Conservation (phyloP, 257 asterid species). For the Fraxinus americana region DNA sequence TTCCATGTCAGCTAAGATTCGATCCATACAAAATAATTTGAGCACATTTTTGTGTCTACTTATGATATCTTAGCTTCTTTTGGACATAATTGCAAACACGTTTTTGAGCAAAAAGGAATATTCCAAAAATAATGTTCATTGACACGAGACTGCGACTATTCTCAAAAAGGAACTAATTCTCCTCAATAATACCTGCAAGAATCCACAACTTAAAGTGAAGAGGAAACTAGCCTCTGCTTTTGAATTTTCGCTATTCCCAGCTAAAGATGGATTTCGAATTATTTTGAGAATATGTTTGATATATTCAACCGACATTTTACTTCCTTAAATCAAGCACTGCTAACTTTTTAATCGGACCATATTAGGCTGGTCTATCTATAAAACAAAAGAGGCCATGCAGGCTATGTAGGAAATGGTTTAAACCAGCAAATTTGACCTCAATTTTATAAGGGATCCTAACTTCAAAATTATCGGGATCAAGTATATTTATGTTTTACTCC, state of each 20-base stretch:
- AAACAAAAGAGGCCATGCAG: no score
- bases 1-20: background rate
- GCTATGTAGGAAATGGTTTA: no score
- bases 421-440: no score
- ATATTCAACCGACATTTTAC: no score
- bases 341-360: no score
- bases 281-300: background rate
- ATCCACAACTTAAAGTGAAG: conserved; percentile 41
- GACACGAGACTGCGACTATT: conserved; percentile 43
- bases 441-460: no score
- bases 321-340: no score
- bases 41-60: background rate
- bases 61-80: conserved; percentile 7
- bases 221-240: conserved; percentile 48
- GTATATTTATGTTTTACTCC: no score
- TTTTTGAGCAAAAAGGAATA: conserved; percentile 31
- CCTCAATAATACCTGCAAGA: conserved; percentile 45
- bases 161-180: conserved; percentile 31
- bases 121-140: conserved; percentile 33
- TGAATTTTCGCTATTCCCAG: background rate
- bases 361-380: no score
- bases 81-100: background rate
- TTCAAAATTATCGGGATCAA: no score
- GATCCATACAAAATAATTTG: background rate
- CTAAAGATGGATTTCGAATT: background rate